These are phyloP conservation scores for Plasmopara viticola DNA, from an alignment of 352 stramenopile genomes.

Conservation along the genomic window DNA sequence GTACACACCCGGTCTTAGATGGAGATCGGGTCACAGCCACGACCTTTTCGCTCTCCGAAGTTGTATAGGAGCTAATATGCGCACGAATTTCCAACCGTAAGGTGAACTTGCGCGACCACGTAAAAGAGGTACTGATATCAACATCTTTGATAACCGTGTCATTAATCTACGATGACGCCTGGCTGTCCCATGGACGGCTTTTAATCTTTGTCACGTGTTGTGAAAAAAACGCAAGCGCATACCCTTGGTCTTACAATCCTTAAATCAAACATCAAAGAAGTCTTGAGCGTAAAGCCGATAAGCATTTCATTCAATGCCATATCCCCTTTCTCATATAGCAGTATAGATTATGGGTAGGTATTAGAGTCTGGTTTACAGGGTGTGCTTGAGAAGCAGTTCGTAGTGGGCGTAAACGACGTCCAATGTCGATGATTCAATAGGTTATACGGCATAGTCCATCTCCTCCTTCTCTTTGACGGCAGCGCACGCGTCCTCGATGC, in stretches of 20 bases:
- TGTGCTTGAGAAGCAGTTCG: constrained; percentile 69
- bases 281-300: constrained; percentile 49
- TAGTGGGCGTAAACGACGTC: constrained; percentile 96
- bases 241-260: constrained; percentile 48
- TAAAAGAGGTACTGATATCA: constrained; percentile 71
- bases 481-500: constrained; percentile 44
- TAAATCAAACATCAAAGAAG: constrained; percentile 68
- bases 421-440: constrained; percentile 91
- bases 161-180: constrained; percentile 1
- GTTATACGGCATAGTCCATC: constrained; percentile 90
- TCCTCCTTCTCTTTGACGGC: constrained; percentile 62
- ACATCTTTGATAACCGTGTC: constrained; percentile 1
- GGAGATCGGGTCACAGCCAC: not conserved
- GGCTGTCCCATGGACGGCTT: constrained; percentile 43
- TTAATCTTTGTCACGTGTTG: constrained; percentile 65
- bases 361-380: constrained; percentile 65
- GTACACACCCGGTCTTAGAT: not conserved
- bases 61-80: constrained; percentile 71
- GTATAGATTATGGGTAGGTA: constrained; percentile 83
- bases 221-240: constrained; percentile 58
- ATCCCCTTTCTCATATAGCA: constrained; percentile 69
- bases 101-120: constrained; percentile 51
- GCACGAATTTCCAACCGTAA: constrained; percentile 33
- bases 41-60: not conserved
- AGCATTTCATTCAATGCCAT: constrained; percentile 22